Evolutionary conservation across 139 green algal genomes (phyloP).

Genomic region (Volvox africanus): DNA sequence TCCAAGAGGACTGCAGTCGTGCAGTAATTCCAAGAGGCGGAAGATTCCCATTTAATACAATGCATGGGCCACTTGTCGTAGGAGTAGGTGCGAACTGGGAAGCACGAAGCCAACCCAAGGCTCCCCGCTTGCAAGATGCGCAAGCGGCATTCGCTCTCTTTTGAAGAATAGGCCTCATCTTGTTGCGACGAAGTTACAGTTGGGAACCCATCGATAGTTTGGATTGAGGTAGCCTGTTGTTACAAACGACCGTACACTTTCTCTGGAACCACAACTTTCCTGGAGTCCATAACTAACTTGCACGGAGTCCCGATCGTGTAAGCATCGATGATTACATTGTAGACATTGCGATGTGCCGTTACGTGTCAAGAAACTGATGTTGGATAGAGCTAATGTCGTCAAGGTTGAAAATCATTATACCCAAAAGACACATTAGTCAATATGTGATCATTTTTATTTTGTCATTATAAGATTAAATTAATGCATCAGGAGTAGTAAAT

Average conservation of each 20-base stretch:
- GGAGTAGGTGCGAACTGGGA: background rate
- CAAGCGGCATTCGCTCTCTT: slow-evolving; percentile 1
- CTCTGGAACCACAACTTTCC: slow-evolving; percentile 7
- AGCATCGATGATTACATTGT: too few species aligned
- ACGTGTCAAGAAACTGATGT: too few species aligned
- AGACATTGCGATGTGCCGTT: too few species aligned
- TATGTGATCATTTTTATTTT: too few species aligned
- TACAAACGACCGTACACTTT: background rate
- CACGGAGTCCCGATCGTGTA: too few species aligned
- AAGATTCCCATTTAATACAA: background rate
- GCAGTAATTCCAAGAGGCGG: background rate
- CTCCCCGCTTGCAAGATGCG: slow-evolving; percentile 4
- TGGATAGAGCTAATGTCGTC: too few species aligned
- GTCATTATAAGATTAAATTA: too few species aligned
- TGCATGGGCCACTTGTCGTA: background rate
- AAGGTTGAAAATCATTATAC: too few species aligned
- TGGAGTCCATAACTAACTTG: too few species aligned
- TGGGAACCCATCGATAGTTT: background rate
- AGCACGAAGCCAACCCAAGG: slow-evolving; percentile 23
- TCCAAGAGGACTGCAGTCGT: background rate
- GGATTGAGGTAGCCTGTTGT: background rate
- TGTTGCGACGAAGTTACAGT: background rate
- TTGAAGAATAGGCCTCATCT: slow-evolving; percentile 21
- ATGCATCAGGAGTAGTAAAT: too few species aligned
- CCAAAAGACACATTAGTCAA: too few species aligned